These are phyloP conservation scores for Amauroascus verrucosus DNA, from an alignment of 2,329 filamentous ascomycete genomes.

Conservation along the genomic window DNA sequence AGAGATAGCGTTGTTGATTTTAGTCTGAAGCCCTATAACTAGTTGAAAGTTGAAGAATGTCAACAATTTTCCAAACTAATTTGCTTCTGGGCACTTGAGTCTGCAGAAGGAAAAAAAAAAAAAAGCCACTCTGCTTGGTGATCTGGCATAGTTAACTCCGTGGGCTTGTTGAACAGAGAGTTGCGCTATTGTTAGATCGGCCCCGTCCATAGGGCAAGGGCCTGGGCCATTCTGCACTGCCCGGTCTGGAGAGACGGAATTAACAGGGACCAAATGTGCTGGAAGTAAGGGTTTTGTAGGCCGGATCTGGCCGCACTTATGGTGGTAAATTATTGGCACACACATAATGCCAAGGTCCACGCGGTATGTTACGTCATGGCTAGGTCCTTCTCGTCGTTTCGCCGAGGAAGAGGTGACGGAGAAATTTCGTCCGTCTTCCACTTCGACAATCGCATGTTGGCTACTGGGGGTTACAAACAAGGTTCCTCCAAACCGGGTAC, in stretches of 20 bases:
- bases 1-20: too few species aligned
- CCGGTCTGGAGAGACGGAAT: not conserved
- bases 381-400: not conserved
- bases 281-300: not conserved
- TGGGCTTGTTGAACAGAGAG: not conserved
- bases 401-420: constrained; percentile 2
- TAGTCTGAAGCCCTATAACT: not conserved
- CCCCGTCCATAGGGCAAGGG: constrained; percentile 7
- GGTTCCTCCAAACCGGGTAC: constrained; percentile 2
- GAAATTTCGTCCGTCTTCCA: not conserved
- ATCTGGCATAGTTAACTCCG: constrained; percentile 2
- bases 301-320: not conserved
- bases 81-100: not conserved
- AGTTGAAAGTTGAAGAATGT: not conserved
- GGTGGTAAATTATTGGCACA: not conserved
- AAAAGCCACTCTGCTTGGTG: constrained; percentile 6
- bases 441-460: not conserved
- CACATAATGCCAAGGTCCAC: not conserved
- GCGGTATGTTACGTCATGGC: not conserved
- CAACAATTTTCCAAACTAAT: too few species aligned
- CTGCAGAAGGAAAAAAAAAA: not conserved
- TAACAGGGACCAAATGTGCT: not conserved
- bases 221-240: not conserved
- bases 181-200: constrained; percentile 10
- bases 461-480: not conserved